Evolutionary conservation across 2,329 filamentous ascomycete species (phyloP), one percentile per base, ranked within the genome.

Genomic region (Thelonectria olida): DNA sequence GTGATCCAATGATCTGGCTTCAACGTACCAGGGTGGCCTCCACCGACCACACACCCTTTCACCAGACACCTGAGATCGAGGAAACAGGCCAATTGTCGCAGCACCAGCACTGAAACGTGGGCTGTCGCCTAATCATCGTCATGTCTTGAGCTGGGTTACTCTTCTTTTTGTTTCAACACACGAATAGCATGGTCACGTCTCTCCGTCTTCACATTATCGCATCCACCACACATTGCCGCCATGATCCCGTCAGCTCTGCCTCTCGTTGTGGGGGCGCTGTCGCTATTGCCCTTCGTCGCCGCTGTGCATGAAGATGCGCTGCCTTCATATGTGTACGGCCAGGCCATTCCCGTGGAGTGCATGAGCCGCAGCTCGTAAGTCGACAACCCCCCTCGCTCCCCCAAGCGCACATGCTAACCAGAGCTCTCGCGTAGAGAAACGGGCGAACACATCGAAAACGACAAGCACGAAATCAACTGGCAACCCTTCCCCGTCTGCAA

Each of bases 401-500:
- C 7, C 20, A n/a, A 19, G 13, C 57, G 58, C 13, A 69, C 48
- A 2, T 25, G 9, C 0, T 10, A 20, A 2, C 74, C n/a, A n/a
- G n/a, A n/a, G n/a, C n/a, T n/a, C n/a, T n/a, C n/a, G n/a, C n/a
- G n/a, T n/a, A 96, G 92, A 72, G 92, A 96, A 71, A 96, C 92
- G 8, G 93, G 93, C 76, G 93, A 97, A 78, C 93, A 97, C 82
- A 90, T 97, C 73, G 90, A 92, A 73, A 89, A 96, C 75, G 84
- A 85, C 34, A 84, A 89, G 66, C 90, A 96, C 73, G 90, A 96
- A 76, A 88, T 97, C 58, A 86, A 97, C 84, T 98, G 96, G 84
- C 89, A 96, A 44, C 93, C 95, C 38, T 98, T 98, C 78, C 92
- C 92, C 22, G 84, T 85, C 31, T 98, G 96, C 85, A 92, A 93